Evolutionary conservation across 768 basidiomycete genomes (phyloP).

Genomic region (Rhodocollybia butyracea): DNA sequence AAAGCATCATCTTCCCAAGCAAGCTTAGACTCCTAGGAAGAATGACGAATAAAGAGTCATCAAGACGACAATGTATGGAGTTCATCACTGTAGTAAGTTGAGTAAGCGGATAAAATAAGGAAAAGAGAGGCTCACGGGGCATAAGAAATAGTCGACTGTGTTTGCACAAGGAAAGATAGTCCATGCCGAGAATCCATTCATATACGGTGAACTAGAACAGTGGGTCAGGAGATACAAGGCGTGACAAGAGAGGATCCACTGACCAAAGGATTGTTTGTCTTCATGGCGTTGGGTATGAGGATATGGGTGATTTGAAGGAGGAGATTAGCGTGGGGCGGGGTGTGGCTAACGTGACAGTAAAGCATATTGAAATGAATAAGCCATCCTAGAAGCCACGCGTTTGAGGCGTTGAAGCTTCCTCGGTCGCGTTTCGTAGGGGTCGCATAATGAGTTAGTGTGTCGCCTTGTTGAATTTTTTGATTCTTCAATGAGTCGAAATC

Average conservation of each 20-base stretch:
- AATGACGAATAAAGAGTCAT: not conserved
- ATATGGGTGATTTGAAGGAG: not conserved
- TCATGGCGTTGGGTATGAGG: not conserved
- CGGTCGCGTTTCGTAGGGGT: not conserved
- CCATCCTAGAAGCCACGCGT: not conserved
- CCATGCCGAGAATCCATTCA: not conserved
- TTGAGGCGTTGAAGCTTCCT: not conserved
- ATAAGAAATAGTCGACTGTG: not conserved
- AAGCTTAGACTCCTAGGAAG: not conserved
- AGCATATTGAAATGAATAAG: not conserved
- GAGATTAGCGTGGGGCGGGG: not conserved
- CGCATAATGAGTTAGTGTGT: not conserved
- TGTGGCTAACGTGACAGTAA: not conserved
- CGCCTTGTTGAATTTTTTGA: not conserved
- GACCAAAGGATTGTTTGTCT: not conserved
- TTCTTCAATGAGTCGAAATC: not conserved
- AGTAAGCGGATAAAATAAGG: not conserved
- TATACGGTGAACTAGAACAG: not conserved
- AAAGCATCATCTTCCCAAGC: not conserved
- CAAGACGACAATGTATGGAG: not conserved
- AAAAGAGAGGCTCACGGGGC: not conserved
- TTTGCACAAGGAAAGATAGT: not conserved
- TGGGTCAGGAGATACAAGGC: not conserved
- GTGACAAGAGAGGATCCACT: not conserved
- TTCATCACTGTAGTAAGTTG: not conserved